Conservation (phyloP, 169 alveolate species). For the Eimeria maxima region DNA sequence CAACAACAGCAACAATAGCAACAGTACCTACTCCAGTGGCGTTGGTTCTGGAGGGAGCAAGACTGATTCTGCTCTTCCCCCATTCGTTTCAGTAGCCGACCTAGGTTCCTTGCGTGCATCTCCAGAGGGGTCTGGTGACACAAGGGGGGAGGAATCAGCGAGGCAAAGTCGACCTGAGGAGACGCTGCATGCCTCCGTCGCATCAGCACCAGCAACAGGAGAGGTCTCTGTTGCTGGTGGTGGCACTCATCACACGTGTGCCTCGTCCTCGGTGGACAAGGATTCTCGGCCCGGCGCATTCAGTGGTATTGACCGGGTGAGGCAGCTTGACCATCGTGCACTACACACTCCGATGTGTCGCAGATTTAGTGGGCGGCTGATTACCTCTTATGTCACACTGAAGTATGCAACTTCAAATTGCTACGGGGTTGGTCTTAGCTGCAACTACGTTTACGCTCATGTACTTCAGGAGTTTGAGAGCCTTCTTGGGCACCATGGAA, state of each 20-base stretch:
- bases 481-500: slow-evolving; percentile 36
- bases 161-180: background rate
- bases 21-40: background rate
- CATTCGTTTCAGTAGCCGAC: slow-evolving; percentile 46
- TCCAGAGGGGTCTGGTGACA: slow-evolving; percentile 29
- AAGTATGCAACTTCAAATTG: background rate
- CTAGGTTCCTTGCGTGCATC: background rate
- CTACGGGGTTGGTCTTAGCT: background rate
- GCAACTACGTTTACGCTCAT: background rate
- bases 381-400: background rate
- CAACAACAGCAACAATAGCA: background rate
- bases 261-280: background rate
- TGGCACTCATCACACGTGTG: background rate
- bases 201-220: slow-evolving; percentile 9
- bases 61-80: slow-evolving; percentile 8
- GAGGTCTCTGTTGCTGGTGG: background rate
- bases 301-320: slow-evolving; percentile 67
- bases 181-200: background rate
- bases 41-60: slow-evolving; percentile 21
- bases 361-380: background rate
- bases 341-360: background rate
- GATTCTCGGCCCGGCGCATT: background rate
- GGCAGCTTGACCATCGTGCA: background rate
- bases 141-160: background rate
- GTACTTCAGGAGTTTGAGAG: slow-evolving; percentile 39